These are phyloP conservation scores for Leucogyrophana mollusca DNA, from an alignment of 768 basidiomycete genomes.

Conservation along the genomic window DNA sequence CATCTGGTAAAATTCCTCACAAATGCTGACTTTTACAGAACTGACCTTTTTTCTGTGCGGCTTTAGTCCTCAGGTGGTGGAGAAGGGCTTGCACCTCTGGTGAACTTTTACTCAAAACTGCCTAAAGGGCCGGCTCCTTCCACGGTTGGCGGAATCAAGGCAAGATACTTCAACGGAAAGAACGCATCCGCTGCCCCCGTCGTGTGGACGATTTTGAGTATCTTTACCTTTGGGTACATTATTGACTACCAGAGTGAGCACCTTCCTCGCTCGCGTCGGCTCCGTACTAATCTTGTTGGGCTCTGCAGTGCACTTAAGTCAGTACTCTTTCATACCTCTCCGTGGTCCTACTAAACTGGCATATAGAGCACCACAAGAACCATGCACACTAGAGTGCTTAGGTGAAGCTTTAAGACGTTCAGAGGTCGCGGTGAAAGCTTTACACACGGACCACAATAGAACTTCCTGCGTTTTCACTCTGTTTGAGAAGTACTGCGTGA, in stretches of 20 bases:
- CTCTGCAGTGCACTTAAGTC: conserved; percentile 78
- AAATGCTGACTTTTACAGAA: conserved; percentile 19
- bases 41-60: conserved; percentile 10
- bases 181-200: conserved; percentile 79
- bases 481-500: too few species aligned
- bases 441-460: background rate
- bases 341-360: conserved; percentile 21
- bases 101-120: conserved; percentile 95
- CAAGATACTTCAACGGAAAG: conserved; percentile 79
- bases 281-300: conserved; percentile 8
- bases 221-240: conserved; percentile 82
- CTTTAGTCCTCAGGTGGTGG: conserved; percentile 78
- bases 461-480: background rate
- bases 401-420: conserved; percentile 1
- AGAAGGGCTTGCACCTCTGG: conserved; percentile 77
- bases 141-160: conserved; percentile 69
- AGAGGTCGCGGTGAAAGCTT: background rate
- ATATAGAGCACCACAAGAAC: conserved; percentile 86
- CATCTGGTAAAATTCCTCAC: conserved; percentile 57
- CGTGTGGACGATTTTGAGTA: conserved; percentile 56
- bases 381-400: conserved; percentile 61
- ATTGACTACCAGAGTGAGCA: conserved; percentile 87
- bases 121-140: conserved; percentile 82
- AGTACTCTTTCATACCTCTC: conserved; percentile 26
- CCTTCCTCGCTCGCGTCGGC: background rate